Base-by-base conservation (phyloP, 306 rosid species). In the Lotus japonicus region DNA sequence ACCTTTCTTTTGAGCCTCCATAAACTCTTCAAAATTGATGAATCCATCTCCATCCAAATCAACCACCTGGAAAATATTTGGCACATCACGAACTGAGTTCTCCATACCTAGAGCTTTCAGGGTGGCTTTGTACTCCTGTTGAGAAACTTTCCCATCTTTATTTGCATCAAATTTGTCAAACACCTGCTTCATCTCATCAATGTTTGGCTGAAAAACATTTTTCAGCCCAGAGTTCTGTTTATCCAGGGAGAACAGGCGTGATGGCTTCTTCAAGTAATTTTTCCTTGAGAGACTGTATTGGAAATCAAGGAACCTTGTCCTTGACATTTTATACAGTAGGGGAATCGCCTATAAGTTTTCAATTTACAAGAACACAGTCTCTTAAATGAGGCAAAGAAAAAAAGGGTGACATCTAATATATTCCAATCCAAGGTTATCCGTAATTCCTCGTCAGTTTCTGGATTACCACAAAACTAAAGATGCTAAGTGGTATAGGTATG, bases 41-140 rank as follows among this genome's bases (percentile, higher is more conserved):
- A 80, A 94, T 26, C 96, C 92, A 62, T 94, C 99, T 51, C 95
- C 89, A 46, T 90, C 96, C 66, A 77, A 60, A 82, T 94, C 99
- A 58, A 70, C 94, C 50, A 72, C 80, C 79, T 53, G 57, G 66
- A 92, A 92, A 42, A 92, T 92, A 56, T 77, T 77, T 11, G 81
- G 74, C 72, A 92, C 98, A 9, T 89, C 91, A 13, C 63, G 83
- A 42, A 74, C 49, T 2, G 46, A 52, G 70, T 78, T 71, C 48
- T 33, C 88, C 82, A 82, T 72, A 62, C 89, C 97, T 17, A 92
- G 56, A 21, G 94, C 82, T 57, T 54, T 84, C 80, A 87, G 58
- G 41, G 78, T 71, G 54, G 80, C 79, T 77, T 77, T 83, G 79
- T 89, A 92, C 23, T 92, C 98, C 44, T 82, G 80, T 72, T 85